Base-by-base conservation (phyloP, 2,329 filamentous ascomycete species). In the Pseudogymnoascus verrucosus region DNA sequence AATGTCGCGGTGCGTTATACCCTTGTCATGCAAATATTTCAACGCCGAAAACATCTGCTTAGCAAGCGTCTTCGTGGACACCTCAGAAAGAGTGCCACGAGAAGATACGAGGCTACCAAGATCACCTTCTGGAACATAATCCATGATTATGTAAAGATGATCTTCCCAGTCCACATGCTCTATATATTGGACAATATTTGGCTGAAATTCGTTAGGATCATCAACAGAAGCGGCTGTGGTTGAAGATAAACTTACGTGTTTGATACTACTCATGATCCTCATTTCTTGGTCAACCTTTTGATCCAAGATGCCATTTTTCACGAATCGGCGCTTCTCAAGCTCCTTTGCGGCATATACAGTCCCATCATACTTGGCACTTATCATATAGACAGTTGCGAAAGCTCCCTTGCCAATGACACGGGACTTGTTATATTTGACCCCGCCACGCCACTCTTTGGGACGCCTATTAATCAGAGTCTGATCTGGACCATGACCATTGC, bases 1-100 rank as follows among this genome's bases (percentile, higher is more conserved):
- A 72, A 99, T 92, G 75, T 99, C 95, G n/a, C 95, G 89, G 76
- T 99, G 95, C 0, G 93, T 98, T 69, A 99, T 97, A 72, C 89
- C 91, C 70, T 89, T 88, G 62, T 82, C 80, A 74, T 99, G 95
- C 7, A 99, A 80, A 74, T 99, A 97, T 31, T 86, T 86, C 62
- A 99, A 78, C 1, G 93, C 93, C 68, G 88, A 84, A 47, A 97
- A 78, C 37, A 98, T 84, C 74, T 96, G 91, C 19, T 78, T 74
- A 1, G 92, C 85, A 74, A 97, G 89, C 4, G 79, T 79, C 74
- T 88, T 86, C n/a, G 86, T 88, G 68, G 87, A 79, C 0, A 75
- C 69, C 72, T 98, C 93, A 0, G 80, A 76, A 61, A 98, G 82
- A 0, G 80, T 76, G 0, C 85, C 84, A 31, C 84, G 75, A 10